Base-by-base conservation (phyloP, 371 early-diverging fungal species). In the Actinomortierella wolfii region DNA sequence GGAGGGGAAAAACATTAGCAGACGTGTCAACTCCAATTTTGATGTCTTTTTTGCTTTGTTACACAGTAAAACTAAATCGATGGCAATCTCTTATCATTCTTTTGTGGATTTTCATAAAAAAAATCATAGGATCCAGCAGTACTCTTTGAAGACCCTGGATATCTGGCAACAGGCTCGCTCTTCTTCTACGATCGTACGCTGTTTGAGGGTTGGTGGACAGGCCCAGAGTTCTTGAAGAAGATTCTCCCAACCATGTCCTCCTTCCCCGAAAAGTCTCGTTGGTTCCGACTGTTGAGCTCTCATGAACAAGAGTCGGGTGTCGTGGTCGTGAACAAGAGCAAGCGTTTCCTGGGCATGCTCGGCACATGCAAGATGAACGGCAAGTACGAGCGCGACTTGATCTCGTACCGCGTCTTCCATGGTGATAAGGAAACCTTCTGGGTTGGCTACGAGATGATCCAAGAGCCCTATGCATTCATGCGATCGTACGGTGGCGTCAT, bases 271-370 rank as follows among this genome's bases (percentile, higher is more conserved):
- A 67, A 61, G n/a, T 76, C 83, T 1, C 76, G 85, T 26, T 77
- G 80, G 78, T 81, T 79, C 68, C 73, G 73, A 4, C 61, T 68
- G 17, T 57, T 70, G 15, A 73, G 78, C 0, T 75, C 80, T 9
- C 86, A 89, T 58, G 85, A 88, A 57, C 82, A 81, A 75, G 88
- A 89, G 47, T 88, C 89, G 7, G 86, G 88, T 20, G 81, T 84
- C 7, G 86, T 86, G 0, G 77, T 85, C 21, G 81, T 88, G 51
- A 69, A 87, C 64, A 89, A 88, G 52, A 61, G 42, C n/a, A 78
- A 77, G 9, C 74, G 79, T 0, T 57, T 89, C 45, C 41, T 78
- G 20, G 89, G 89, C 1, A 50, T 89, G 3, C 42, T 88, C 29
- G 78, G 83, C 0, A 79, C 76, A 1, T 86, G 86, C 61, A 83